Percentiles rank a stretch among this genome's conserved stretches.
Conservation (phyloP, 305 asterid species). For the Fraxinus greggii region DNA sequence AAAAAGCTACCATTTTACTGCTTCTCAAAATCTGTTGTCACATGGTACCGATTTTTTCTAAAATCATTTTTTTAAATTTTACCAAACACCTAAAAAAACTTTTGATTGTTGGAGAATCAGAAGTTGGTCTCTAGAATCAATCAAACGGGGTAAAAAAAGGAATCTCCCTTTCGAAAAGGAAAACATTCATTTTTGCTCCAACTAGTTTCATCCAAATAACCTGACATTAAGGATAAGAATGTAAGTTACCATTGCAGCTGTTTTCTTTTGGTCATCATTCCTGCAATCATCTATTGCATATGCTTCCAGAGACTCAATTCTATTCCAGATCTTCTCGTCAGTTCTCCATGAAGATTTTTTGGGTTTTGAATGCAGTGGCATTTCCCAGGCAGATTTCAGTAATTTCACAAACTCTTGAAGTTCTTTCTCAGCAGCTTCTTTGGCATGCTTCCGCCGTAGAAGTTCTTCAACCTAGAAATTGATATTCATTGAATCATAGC, state of each 20-base stretch:
- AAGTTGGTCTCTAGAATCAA: neutral
- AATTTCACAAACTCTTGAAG: slow-evolving; percentile 62
- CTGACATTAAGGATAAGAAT: slow-evolving; percentile 13
- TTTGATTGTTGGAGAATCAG: neutral
- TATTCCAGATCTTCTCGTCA: slow-evolving; percentile 53
- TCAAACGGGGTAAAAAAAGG: neutral
- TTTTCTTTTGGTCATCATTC: slow-evolving; percentile 67
- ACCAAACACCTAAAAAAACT: neutral
- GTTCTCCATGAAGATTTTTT: slow-evolving; percentile 63
- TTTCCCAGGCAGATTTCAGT: slow-evolving; percentile 61
- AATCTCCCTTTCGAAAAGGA: neutral
- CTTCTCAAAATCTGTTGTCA: neutral
- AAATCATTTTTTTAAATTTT: neutral
- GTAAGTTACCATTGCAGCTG: slow-evolving; percentile 70
- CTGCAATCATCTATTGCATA: slow-evolving; percentile 69
- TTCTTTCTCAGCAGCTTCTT: slow-evolving; percentile 74
- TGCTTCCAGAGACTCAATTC: slow-evolving; percentile 67
- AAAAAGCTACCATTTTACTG: neutral
- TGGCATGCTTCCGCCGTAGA: slow-evolving; percentile 55
- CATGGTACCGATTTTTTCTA: neutral
- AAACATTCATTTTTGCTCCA: slow-evolving; percentile 14
- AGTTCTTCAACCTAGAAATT: slow-evolving; percentile 78
- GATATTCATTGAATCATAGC: slow-evolving; percentile 18
- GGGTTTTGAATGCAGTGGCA: slow-evolving; percentile 65
- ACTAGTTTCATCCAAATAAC: slow-evolving; percentile 16